phyloP scores from a whole-genome alignment of 176 grass and related monocot genomes.

The Raddia guianensis region DNA sequence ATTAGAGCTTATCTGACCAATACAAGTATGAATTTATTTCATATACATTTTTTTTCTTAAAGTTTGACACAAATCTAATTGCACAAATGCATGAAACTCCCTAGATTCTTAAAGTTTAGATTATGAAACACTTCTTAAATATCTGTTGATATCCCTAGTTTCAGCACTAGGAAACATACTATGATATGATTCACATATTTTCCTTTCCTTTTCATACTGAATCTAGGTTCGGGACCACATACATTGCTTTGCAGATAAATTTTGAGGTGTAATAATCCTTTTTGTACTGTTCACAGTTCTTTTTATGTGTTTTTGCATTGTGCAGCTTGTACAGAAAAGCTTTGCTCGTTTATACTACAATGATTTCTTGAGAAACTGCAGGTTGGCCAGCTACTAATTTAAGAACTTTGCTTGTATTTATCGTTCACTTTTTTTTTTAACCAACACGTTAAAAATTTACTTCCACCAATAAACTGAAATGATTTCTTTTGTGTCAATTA shows the following conservation, averaged over 20 bases:
- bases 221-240: neutral
- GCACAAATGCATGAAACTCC: no score
- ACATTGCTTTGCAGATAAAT: neutral
- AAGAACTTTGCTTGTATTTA: neutral
- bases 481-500: conserved; percentile 32
- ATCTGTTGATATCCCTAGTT: neutral
- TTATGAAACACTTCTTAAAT: conserved; percentile 10
- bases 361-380: conserved; percentile 67
- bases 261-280: neutral
- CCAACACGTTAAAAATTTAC: neutral
- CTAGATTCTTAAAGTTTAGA: no score
- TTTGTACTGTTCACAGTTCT: neutral
- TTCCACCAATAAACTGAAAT: conserved; percentile 2
- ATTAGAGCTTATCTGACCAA: no score
- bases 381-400: conserved; percentile 50
- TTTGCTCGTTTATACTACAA: conserved; percentile 84
- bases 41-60: no score
- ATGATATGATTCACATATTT: neutral
- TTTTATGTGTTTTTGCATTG: neutral
- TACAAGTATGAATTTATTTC: no score
- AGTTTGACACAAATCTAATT: no score
- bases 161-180: neutral
- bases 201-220: neutral
- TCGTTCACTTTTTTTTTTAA: neutral
- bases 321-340: conserved; percentile 87